Percentiles rank a stretch among this genome's conserved stretches.
phyloP scores from a whole-genome alignment of 1,284 basidiomycete species.

The Schizophyllum commune region DNA sequence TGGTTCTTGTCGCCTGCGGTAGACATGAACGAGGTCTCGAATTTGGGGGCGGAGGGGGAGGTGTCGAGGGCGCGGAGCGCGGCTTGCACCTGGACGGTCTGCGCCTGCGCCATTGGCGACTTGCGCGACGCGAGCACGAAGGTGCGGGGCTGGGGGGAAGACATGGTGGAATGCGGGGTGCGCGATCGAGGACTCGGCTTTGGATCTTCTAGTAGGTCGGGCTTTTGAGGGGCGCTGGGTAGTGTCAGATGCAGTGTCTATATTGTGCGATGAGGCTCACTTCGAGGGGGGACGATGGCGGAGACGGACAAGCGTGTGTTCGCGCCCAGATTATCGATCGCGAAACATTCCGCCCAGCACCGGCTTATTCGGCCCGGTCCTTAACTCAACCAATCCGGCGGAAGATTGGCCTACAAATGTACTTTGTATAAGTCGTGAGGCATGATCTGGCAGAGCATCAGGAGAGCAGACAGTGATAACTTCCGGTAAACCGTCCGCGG shows the following conservation, averaged over 20 bases:
- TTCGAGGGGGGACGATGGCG: too few relatives aligned
- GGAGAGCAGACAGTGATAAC: too few relatives aligned
- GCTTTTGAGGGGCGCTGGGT: too few relatives aligned
- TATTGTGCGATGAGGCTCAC: too few relatives aligned
- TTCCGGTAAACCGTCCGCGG: too few relatives aligned
- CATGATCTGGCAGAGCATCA: too few relatives aligned
- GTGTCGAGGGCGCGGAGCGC: slow-evolving; percentile 38
- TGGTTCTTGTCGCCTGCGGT: slow-evolving; percentile 93
- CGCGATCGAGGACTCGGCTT: background rate
- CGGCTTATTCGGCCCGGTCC: too few relatives aligned
- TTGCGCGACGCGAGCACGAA: slow-evolving; percentile 78
- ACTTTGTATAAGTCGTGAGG: too few relatives aligned
- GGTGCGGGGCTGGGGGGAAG: background rate
- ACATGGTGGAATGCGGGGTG: background rate
- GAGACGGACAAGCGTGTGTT: background rate
- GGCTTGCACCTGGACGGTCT: slow-evolving; percentile 71
- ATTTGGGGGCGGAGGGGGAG: slow-evolving; percentile 34
- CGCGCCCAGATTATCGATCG: background rate
- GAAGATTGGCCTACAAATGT: too few relatives aligned
- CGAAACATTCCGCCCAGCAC: background rate
- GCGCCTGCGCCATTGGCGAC: slow-evolving; percentile 81
- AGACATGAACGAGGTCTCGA: slow-evolving; percentile 79
- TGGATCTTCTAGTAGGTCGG: too few relatives aligned
- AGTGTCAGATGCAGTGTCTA: too few relatives aligned
- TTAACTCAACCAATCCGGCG: too few relatives aligned